These are phyloP conservation scores for Raphanus hybrid DNA, from an alignment of 441 rosid genomes.

Conservation along the genomic window DNA sequence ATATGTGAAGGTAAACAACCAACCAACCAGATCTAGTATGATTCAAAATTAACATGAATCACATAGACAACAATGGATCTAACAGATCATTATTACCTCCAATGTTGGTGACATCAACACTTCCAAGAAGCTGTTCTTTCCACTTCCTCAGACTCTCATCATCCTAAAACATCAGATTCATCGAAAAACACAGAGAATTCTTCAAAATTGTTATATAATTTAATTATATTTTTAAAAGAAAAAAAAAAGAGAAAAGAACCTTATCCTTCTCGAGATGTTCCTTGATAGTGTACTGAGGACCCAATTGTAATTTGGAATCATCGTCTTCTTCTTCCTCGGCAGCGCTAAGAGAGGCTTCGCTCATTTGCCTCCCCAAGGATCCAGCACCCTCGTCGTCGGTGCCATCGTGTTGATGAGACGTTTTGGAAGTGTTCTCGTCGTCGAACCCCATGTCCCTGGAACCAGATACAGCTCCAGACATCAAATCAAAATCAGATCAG, in stretches of 20 bases:
- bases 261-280: slow-evolving; percentile 75
- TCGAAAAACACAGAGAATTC: not conserved
- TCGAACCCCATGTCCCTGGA: slow-evolving; percentile 65
- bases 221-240: not conserved
- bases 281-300: slow-evolving; percentile 79
- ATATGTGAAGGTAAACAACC: not conserved
- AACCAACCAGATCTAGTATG: slow-evolving; percentile 16
- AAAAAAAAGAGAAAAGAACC: slow-evolving; percentile 25
- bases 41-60: slow-evolving; percentile 2
- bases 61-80: not conserved
- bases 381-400: slow-evolving; percentile 47
- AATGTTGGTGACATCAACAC: slow-evolving; percentile 70
- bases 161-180: slow-evolving; percentile 52
- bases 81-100: slow-evolving; percentile 50
- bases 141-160: slow-evolving; percentile 90
- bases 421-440: slow-evolving; percentile 19
- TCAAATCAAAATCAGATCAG: slow-evolving; percentile 46
- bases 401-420: slow-evolving; percentile 21
- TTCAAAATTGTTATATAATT: not conserved
- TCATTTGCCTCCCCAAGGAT: slow-evolving; percentile 47
- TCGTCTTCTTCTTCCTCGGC: slow-evolving; percentile 68
- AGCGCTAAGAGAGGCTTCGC: slow-evolving; percentile 53
- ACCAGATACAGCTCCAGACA: slow-evolving; percentile 70
- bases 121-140: slow-evolving; percentile 91
- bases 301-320: slow-evolving; percentile 62